Evolutionary conservation across 2,329 filamentous ascomycete species (phyloP), one percentile per base, ranked within the genome.

Genomic region (Microdochium trichocladiopsis): DNA sequence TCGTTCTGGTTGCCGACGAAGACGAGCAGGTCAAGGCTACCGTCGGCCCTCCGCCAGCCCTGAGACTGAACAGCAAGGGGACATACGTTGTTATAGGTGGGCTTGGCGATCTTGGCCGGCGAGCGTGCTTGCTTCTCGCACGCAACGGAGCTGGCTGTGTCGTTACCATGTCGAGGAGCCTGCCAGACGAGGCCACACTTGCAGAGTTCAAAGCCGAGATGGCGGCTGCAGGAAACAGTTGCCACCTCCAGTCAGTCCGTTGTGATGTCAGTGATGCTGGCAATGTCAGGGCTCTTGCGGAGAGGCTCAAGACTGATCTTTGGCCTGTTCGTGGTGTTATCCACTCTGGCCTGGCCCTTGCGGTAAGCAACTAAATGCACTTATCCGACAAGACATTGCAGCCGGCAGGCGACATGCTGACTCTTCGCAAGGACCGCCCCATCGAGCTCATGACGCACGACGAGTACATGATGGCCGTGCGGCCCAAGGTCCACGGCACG

Each of bases 81-180:
- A 37, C 50, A 22, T 51, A 51, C 23, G 33, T 51, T 22, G 25
- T 51, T n/a, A 36, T 25, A 14, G 50, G 50, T 16, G 50, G 50
- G 8, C 21, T 37, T 16, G 50, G 50, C 33, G 50, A 36, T 21
- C 10, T 51, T 8, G 50, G 50, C 43, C 43, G 43, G 5, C 18
- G 23, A 3, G 23, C 23, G 21, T 47, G 21, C 21, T 4, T 60
- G 9, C 69, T 57, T 61, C 69, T 68, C 66, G 58, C 59, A 14
- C n/a, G 22, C 1, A 6, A n/a, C 6, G 33, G 33, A 8, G 33
- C 33, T 4, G 33, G 33, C 14, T 37, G 33, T 16, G 33, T 37
- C 4, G 33, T 37, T 11, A 37, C 33, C 4, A 11, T 37, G 5
- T 37, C 33, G 5, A 8, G 33, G 6, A 37, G 33, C 14, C 5